Evolutionary conservation across 2,329 filamentous ascomycete species (phyloP), one percentile per base, ranked within the genome.

Genomic region (Colletotrichum scovillei): DNA sequence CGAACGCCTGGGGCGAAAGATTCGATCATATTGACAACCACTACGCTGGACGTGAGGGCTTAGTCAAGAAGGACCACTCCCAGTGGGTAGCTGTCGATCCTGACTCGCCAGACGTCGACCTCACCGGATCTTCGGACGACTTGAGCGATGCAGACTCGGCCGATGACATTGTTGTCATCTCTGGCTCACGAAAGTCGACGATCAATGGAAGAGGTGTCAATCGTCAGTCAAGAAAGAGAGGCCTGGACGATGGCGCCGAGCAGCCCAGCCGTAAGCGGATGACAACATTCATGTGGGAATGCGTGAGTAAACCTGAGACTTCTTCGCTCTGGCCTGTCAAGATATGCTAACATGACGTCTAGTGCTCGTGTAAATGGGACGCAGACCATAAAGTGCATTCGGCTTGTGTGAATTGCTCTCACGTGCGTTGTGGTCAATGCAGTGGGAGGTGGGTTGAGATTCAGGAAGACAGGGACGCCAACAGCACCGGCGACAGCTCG

Each of bases 21-120:
- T 89, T 85, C 76, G 84, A 95, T 76, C 95, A 98, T 78, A 95
- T 97, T 75, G 94, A 95, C 72, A 81, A 89, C 19, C 93, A 95
- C 78, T 91, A 92, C 74, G 88, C 88, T 67, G 90, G 90, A 32
- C 87, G 89, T 3, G 80, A 82, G 7, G 76, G 77, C 0, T 59
- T 79, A 5, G 3, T 46, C 1, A 83, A 83, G 74, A 85, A 78
- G 76, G 78, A 81, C 7, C 92, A 92, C 24, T 80, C 80, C 19
- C 85, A 92, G 11, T 94, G 92, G 92, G 80, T 81, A 71, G 78
- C 82, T 24, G 75, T 84, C 14, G 84, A 85, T 35, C 69, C 77
- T 7, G 76, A 78, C 4, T 56, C 74, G 6, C 67, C 67, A 19
- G 72, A 75, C 32, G 71, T 66, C 3, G 63, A 63, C 12, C 46